Percentiles rank a stretch among this genome's conserved stretches.
phyloP scores from a whole-genome alignment of 1,139 yeast species.

The Geotrichum armillariae region DNA sequence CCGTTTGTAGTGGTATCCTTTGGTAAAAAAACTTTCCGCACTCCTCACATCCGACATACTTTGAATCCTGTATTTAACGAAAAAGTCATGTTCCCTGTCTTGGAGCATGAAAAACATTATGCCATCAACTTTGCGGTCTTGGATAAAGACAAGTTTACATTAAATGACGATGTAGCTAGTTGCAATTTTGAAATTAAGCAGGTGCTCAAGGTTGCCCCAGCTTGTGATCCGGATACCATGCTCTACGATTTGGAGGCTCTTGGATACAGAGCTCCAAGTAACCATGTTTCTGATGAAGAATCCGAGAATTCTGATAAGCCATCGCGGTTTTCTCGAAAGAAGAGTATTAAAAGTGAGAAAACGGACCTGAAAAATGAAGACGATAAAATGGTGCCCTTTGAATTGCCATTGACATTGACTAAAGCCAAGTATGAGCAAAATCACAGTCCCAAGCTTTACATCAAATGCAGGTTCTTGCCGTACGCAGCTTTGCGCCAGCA shows the following conservation, averaged over 20 bases:
- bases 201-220: conserved; percentile 43
- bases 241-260: conserved; percentile 33
- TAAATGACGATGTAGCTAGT: conserved; percentile 78
- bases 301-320: background rate
- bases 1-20: conserved; percentile 92
- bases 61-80: conserved; percentile 83
- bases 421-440: conserved; percentile 39
- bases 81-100: conserved; percentile 73
- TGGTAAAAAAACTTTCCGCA: conserved; percentile 84
- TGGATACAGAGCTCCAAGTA: conserved; percentile 9
- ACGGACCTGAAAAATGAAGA: conserved; percentile 9
- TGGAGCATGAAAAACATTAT: conserved; percentile 62
- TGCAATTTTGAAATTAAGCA: conserved; percentile 55
- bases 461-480: conserved; percentile 67
- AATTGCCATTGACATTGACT: conserved; percentile 42
- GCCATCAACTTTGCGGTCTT: conserved; percentile 69
- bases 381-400: conserved; percentile 28
- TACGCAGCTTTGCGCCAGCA: conserved; percentile 64
- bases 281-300: conserved; percentile 4
- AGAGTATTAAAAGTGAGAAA: background rate
- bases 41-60: conserved; percentile 83
- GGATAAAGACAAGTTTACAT: conserved; percentile 82
- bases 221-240: conserved; percentile 34
- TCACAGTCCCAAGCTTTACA: conserved; percentile 54
- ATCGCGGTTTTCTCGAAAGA: background rate